Evolutionary conservation across 148 eudicot genomes (phyloP), one percentile per base, ranked within the genome.

Genomic region (Pharnaceum exiguum): DNA sequence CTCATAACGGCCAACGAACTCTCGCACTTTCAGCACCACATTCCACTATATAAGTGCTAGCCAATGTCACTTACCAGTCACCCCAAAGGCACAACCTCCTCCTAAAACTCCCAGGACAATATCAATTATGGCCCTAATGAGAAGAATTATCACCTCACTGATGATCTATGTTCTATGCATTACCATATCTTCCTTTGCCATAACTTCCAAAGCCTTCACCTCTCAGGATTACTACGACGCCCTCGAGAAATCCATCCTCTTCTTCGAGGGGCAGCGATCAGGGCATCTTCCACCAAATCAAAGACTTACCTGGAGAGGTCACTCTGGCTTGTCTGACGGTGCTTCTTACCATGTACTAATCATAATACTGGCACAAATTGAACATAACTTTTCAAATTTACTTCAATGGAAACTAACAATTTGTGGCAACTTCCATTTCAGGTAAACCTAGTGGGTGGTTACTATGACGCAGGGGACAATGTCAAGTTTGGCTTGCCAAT

Each of bases 391-490:
- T 36, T 8, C 7, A 21, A 22, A 12, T 1, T 2, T 24, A 11
- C 26, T 23, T 23, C 37, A 24, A 29, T 10, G 1, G 5, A 9
- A 15, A n/a, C 37, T 27, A 4, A 16, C n/a, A 4, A 40, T 17
- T 16, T 1, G 15, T 38, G 24, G 6, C 37, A 12, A 10, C 24
- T 4, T 15, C 6, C 9, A 11, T 69, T 49, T 39, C 71, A 89
- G 97, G 95, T 84, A 49, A 64, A 90, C 71, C 74, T 90, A 25
- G 89, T 77, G 2, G 97, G 97, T 51, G 97, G 97, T 3, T 90
- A 90, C 59, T 87, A 90, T 39, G 97, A 87, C 61, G 93, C 97
- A 24, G 97, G 97, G 13, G 97, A 90, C 48, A 87, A 90, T 49
- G 84, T 90, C 5, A 90, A 90, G 71, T 90, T 90, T 55, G 95